Evolutionary conservation across 2,329 filamentous ascomycete genomes (phyloP), one percentile per base, ranked within the genome.

Genomic region (Escovopsis sp.): DNA sequence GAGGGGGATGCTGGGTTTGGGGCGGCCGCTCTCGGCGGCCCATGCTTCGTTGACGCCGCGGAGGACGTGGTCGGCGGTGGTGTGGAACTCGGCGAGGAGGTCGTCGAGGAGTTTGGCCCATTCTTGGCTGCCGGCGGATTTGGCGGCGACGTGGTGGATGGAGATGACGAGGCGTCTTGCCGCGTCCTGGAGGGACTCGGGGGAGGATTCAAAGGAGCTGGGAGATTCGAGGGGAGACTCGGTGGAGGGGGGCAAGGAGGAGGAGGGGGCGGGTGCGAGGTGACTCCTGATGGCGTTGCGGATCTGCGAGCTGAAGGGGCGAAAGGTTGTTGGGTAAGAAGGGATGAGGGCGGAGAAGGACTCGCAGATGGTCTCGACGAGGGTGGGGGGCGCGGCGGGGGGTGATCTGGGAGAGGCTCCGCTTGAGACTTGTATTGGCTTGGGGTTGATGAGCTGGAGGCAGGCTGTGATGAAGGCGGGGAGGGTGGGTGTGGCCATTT

Each of bases 401-500:
- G 21, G 11, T 7, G 21, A 23, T 7, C 8, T 9, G 7, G 21
- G 11, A 11, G 21, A 4, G 21, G 21, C 21, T 8, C 3, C 21
- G 21, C n/a, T n/a, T n/a, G n/a, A n/a, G n/a, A n/a, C n/a, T n/a
- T n/a, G n/a, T n/a, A 8, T 11, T 3, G 21, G 8, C 0, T 60
- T 53, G 1, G 59, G 52, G 44, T 74, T 65, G 50, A 71, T 58
- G 31, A 88, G 64, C 47, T 79, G 75, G 31, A 94, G 56, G 46
- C 80, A 85, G 3, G 79, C 67, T 1, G 72, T 76, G 31, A 87
- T 68, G 48, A 88, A 93, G 2, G 70, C 61, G 2, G 83, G 75
- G 15, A 94, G 61, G 3, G 75, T 82, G 3, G 85, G 85, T 0
- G 86, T 93, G 1, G 82, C 87, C 41, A 94, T 83, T 52, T 94